A percentile compares a stretch with the other conserved stretches of the same genome.
phyloP scores from a whole-genome alignment of 2,329 filamentous ascomycete species.

The Fragosphaeria purpurea region DNA sequence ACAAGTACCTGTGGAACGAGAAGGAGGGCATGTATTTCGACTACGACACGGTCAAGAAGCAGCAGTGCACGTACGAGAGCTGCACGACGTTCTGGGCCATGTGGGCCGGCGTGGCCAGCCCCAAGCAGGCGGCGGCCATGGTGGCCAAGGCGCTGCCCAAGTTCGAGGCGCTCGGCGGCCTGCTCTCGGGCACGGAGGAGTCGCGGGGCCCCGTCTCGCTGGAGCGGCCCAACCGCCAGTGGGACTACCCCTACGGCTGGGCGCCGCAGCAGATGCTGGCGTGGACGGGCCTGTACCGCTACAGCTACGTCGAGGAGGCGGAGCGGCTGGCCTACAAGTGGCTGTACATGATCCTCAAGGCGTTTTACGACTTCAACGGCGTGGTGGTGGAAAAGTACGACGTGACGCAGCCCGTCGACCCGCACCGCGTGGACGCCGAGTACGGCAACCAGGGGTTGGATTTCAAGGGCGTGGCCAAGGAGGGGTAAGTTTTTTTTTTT shows the following conservation, averaged over 20 bases:
- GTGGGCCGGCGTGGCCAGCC: constrained; percentile 84
- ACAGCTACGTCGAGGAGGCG: constrained; percentile 84
- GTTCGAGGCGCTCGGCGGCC: constrained; percentile 79
- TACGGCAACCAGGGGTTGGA: constrained; percentile 95
- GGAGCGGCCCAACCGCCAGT: constrained; percentile 85
- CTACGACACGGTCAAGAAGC: constrained; percentile 75
- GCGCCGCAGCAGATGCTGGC: constrained; percentile 97
- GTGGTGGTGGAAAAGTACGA: constrained; percentile 99
- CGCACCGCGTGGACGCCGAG: constrained; percentile 89
- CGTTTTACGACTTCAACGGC: constrained; percentile 96
- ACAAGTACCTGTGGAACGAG: constrained; percentile 91
- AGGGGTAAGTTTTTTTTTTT: constrained; percentile 58
- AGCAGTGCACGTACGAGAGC: constrained; percentile 77
- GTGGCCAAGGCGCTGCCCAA: constrained; percentile 73
- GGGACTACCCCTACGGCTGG: constrained; percentile 98
- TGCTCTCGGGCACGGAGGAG: constrained; percentile 81
- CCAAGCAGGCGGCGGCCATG: constrained; percentile 74
- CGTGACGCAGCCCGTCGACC: constrained; percentile 80
- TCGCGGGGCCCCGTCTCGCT: constrained; percentile 73
- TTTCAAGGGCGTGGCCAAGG: constrained; percentile 90
- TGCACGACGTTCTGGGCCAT: constrained; percentile 96
- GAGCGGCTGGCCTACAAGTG: constrained; percentile 89
- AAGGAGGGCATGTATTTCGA: constrained; percentile 95
- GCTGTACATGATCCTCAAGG: constrained; percentile 97
- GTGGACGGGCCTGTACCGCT: constrained; percentile 85